Base-by-base conservation (phyloP, 2,329 filamentous ascomycete genomes). In the Fusarium pseudocircinatum region DNA sequence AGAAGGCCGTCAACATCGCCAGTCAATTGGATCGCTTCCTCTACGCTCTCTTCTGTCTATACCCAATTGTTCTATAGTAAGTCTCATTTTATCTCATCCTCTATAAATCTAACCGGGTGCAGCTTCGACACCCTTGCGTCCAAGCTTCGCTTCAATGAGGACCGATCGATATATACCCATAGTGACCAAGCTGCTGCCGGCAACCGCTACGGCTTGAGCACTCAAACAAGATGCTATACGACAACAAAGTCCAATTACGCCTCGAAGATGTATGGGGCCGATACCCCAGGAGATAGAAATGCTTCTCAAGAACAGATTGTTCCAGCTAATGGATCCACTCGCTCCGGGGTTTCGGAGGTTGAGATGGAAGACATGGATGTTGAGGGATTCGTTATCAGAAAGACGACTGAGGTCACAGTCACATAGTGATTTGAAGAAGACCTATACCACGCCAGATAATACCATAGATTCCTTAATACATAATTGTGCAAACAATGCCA, bases 21-120 rank as follows among this genome's bases (percentile, higher is more conserved):
- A 80, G 81, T 36, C 82, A 85, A 39, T 59, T 84, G 4, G 83
- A 84, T 43, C 79, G 83, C 1, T 84, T 84, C 47, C 79, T 80
- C 7, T 84, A 84, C 24, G 81, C 82, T 1, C 53, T 84, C 1
- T 82, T 84, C 63, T 84, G 83, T 54, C 49, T 84, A 2, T 85
- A 84, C 28, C 83, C 83, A 0, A 76, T 83, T 3, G 78, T 85
- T 30, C 76, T 85, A 63, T 82, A 80, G 82, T 84, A 64, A 71
- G 82, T 61, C n/a, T n/a, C n/a, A n/a, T n/a, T n/a, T n/a, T n/a
- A n/a, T n/a, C n/a, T n/a, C n/a, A n/a, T n/a, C n/a, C n/a, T n/a
- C n/a, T n/a, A 8, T 6, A n/a, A 14, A 42, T 10, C 42, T 63
- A 49, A 54, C 7, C 13, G 4, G 0, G 14, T 12, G 3, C 7